These are phyloP conservation scores for Penicillium argentinense DNA, from an alignment of 495 filamentous ascomycete species.

Conservation along the genomic window DNA sequence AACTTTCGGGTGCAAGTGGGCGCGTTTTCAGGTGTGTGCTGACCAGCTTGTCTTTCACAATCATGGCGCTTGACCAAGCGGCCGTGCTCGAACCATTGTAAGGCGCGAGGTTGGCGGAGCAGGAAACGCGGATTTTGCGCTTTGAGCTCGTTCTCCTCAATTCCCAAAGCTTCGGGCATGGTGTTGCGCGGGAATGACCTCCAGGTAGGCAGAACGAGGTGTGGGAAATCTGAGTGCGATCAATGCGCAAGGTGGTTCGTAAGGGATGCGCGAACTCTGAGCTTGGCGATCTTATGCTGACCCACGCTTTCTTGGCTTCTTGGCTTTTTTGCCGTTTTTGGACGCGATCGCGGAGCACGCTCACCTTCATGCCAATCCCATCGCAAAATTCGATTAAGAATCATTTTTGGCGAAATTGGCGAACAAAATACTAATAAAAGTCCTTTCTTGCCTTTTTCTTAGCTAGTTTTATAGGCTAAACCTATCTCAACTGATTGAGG, in stretches of 20 bases:
- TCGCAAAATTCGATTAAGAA: too few relatives aligned
- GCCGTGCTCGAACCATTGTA: slow-evolving; percentile 43
- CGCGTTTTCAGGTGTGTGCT: background rate
- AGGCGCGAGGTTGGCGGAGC: slow-evolving; percentile 35
- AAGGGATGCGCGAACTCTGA: background rate
- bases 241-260: background rate
- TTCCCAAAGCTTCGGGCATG: slow-evolving; percentile 3
- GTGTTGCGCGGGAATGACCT: too few relatives aligned
- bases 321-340: background rate
- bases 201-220: too few relatives aligned
- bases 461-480: too few relatives aligned
- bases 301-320: background rate
- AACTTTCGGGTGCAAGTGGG: background rate
- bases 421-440: too few relatives aligned
- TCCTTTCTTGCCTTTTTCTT: too few relatives aligned
- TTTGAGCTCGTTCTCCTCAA: slow-evolving; percentile 14
- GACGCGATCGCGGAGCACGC: too few relatives aligned
- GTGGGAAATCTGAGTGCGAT: too few relatives aligned
- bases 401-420: too few relatives aligned
- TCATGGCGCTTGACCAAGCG: slow-evolving; percentile 35
- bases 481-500: too few relatives aligned
- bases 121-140: slow-evolving; percentile 28
- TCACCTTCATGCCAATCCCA: background rate
- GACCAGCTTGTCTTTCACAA: slow-evolving; percentile 37
- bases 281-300: background rate